phyloP scores from a whole-genome alignment of 306 rosid species.

The Begonia loranthoides region DNA sequence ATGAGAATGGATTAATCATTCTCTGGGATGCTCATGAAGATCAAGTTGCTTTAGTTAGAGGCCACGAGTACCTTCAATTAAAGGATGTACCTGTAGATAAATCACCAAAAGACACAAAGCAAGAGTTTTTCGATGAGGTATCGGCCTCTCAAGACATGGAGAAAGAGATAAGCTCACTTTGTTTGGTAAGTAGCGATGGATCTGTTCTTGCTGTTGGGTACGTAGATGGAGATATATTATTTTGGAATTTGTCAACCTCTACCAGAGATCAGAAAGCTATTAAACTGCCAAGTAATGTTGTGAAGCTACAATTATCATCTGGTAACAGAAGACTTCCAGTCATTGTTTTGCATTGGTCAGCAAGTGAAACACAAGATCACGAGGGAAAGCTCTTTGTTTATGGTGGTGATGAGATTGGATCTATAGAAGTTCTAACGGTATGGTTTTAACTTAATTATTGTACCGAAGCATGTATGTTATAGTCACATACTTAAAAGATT shows the following conservation, averaged over 20 bases:
- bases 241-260: conserved; percentile 61
- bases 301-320: conserved; percentile 65
- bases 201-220: conserved; percentile 69
- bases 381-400: conserved; percentile 66
- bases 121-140: conserved; percentile 27
- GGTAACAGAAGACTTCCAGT: conserved; percentile 61
- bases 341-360: conserved; percentile 54
- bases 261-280: conserved; percentile 22
- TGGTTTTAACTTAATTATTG: conserved; percentile 16
- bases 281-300: conserved; percentile 31
- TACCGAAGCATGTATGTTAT: conserved; percentile 4
- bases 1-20: conserved; percentile 64
- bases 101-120: conserved; percentile 19
- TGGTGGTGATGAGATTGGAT: conserved; percentile 77
- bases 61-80: conserved; percentile 40
- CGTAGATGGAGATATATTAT: conserved; percentile 80
- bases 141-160: conserved; percentile 33
- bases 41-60: conserved; percentile 53
- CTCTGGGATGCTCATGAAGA: conserved; percentile 90
- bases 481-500: no score
- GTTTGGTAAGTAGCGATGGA: conserved; percentile 77
- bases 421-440: conserved; percentile 73
- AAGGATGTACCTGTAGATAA: conserved; percentile 24
- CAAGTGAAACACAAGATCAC: conserved; percentile 19
- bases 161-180: conserved; percentile 74